Evolutionary conservation across 169 alveolate species (phyloP), one percentile per base, ranked within the genome.

Genomic region (Plasmodium relictum): DNA sequence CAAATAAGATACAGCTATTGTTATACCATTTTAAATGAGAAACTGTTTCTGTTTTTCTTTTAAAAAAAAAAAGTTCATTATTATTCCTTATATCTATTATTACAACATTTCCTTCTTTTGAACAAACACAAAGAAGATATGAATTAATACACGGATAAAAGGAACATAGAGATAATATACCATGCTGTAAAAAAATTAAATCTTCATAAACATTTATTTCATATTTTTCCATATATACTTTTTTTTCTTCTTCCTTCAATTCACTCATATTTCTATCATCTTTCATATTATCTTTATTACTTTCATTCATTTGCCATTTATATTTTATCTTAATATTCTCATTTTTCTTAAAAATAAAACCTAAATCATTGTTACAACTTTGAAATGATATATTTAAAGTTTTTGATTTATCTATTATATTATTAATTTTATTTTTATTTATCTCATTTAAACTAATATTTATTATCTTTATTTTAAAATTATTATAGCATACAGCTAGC

Each of bases 121-220:
- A 20, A 58, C 89, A 58, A 45, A 78, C 14, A 39, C 80, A 63
- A 14, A 78, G 68, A 50, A 78, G 70, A 44, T 31, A 63, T 12
- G 89, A 78, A 39, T 78, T 78, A 14, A 78, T 39, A 44, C 89
- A 78, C 14, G 89, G 89, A 42, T 56, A 78, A 78, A 78, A 78
- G 14, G 89, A 78, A 18, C 89, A 78, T 50, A 78, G 16, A 7
- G 89, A 63, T 48, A 78, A 45, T 54, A 78, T 66, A 9, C 89
- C 89, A 63, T 78, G 89, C 26, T 62, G 74, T 9, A 78, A 14
- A 58, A 37, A 48, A 7, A 78, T 24, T 18, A 48, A 4, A 63
- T 78, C 89, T 37, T 78, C 89, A 14, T 39, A 24, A 63, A 66
- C 31, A 48, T 22, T 45, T 6, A 78, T 59, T 14, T 48, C 26